phyloP scores from a whole-genome alignment of 306 rosid genomes.

The Sechiopsis laciniata region DNA sequence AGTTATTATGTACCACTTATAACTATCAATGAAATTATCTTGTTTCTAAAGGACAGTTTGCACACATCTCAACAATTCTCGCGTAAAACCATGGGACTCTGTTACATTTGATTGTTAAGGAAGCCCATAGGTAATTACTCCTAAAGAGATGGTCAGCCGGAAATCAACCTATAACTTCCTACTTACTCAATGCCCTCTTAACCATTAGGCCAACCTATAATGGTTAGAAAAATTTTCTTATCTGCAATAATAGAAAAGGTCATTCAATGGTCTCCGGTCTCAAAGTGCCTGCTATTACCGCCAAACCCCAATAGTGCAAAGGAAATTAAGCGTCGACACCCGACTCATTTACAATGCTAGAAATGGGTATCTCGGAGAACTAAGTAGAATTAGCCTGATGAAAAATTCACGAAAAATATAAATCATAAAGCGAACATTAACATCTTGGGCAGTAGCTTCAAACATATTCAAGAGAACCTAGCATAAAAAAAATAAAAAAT shows the following conservation, averaged over 20 bases:
- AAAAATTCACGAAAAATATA: neutral
- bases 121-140: too few relatives aligned
- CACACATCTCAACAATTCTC: too few relatives aligned
- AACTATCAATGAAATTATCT: too few relatives aligned
- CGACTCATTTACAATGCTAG: neutral
- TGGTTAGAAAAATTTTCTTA: too few relatives aligned
- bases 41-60: too few relatives aligned
- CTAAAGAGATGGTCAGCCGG: too few relatives aligned
- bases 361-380: neutral
- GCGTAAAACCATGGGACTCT: too few relatives aligned
- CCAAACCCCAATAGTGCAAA: neutral
- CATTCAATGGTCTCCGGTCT: constrained; percentile 1
- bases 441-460: neutral
- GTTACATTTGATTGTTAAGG: too few relatives aligned
- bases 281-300: neutral
- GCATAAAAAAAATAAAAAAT: neutral
- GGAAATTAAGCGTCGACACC: neutral
- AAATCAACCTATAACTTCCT: too few relatives aligned
- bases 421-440: neutral
- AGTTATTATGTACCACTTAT: too few relatives aligned
- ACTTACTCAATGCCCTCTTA: too few relatives aligned
- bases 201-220: too few relatives aligned
- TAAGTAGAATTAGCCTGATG: neutral
- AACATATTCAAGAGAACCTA: neutral
- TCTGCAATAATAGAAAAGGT: neutral